A percentile compares a stretch with the other conserved stretches of the same genome.
phyloP scores from a whole-genome alignment of 352 stramenopile genomes.

The Albugo candida region DNA sequence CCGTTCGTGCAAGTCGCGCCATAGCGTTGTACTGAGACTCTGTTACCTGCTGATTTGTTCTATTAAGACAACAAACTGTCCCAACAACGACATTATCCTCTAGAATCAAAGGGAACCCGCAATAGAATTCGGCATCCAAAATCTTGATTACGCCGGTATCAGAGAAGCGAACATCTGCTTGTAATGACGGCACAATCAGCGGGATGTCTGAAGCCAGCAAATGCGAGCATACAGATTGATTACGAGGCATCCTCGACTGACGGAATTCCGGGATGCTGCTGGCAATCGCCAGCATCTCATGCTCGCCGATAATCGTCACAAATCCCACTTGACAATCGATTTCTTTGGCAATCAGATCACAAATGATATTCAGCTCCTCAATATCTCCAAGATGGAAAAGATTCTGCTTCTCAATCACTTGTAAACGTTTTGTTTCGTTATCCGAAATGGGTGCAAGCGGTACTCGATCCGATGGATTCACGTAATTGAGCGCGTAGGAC shows the following conservation, averaged over 20 bases:
- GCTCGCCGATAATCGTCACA: slow-evolving; percentile 6
- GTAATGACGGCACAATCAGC: slow-evolving; percentile 1
- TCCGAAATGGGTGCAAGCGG: background rate
- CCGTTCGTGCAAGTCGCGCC: slow-evolving; percentile 6
- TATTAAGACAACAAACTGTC: slow-evolving; percentile 9
- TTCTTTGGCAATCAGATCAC: slow-evolving; percentile 6
- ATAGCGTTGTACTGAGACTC: slow-evolving; percentile 3
- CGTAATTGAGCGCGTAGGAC: slow-evolving; percentile 1
- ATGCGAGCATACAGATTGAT: slow-evolving; percentile 8
- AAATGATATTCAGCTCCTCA: slow-evolving; percentile 11
- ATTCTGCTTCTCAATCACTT: background rate
- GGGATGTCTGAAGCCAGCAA: slow-evolving; percentile 3
- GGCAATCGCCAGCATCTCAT: slow-evolving; percentile 5
- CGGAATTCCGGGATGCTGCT: slow-evolving; percentile 4
- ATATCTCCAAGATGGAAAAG: background rate
- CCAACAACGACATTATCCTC: slow-evolving; percentile 4
- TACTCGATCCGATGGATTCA: background rate
- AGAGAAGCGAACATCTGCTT: slow-evolving; percentile 6
- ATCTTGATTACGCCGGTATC: slow-evolving; percentile 3
- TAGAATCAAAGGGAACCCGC: slow-evolving; percentile 7
- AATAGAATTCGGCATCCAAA: slow-evolving; percentile 7
- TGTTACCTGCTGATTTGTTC: background rate
- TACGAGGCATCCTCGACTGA: background rate
- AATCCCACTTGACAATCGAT: slow-evolving; percentile 7
- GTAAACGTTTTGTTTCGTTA: background rate